Conservation (phyloP, 805 yeast species). For the Maudiozyma bulderi region DNA sequence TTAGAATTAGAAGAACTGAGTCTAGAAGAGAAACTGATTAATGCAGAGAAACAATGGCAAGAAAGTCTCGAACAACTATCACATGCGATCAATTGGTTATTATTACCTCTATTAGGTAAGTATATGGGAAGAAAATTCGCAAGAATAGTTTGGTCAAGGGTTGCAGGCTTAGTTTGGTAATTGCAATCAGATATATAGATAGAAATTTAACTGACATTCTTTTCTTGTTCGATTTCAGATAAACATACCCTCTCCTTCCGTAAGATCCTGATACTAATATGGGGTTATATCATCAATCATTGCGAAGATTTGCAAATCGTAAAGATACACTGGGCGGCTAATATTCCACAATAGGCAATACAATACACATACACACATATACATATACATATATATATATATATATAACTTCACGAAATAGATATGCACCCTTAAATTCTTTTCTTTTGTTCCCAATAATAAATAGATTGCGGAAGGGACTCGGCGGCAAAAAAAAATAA, state of each 20-base stretch:
- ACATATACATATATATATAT: too few relatives aligned
- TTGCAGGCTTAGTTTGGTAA: constrained; percentile 18
- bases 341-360: too few relatives aligned
- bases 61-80: constrained; percentile 52
- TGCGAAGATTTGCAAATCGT: too few relatives aligned
- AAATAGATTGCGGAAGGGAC: too few relatives aligned
- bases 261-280: neutral
- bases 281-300: too few relatives aligned
- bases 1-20: neutral
- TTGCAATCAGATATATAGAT: neutral
- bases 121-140: constrained; percentile 55
- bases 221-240: neutral
- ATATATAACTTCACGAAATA: too few relatives aligned
- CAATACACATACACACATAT: too few relatives aligned
- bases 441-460: too few relatives aligned
- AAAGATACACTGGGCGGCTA: too few relatives aligned
- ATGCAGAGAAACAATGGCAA: constrained; percentile 68
- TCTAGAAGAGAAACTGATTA: constrained; percentile 15
- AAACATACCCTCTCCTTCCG: too few relatives aligned
- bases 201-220: neutral
- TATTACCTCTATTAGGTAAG: constrained; percentile 60
- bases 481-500: too few relatives aligned
- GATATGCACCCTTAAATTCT: too few relatives aligned
- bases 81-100: constrained; percentile 47
- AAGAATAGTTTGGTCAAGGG: constrained; percentile 25